Evolutionary conservation across 306 rosid genomes (phyloP).

Genomic region (Cucurbita pepo): DNA sequence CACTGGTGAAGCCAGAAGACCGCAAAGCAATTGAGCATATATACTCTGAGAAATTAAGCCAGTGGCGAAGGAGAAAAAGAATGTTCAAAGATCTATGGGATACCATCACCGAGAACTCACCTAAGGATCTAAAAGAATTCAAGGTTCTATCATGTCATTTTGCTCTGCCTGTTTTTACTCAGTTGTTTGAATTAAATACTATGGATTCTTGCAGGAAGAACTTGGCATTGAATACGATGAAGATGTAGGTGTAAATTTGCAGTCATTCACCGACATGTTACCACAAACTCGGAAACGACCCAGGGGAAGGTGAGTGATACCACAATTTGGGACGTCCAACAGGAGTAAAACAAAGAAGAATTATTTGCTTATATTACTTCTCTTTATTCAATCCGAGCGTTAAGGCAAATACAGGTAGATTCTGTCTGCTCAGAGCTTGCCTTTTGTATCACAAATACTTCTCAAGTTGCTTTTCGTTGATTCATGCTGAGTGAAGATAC

Average conservation of each 20-base stretch:
- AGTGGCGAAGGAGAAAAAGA: conserved; percentile 88
- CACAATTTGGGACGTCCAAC: conserved; percentile 5
- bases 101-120: conserved; percentile 74
- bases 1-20: conserved; percentile 81
- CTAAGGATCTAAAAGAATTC: conserved; percentile 71
- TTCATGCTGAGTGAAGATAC: background rate
- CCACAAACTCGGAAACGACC: conserved; percentile 44
- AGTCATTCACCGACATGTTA: conserved; percentile 44
- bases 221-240: conserved; percentile 75
- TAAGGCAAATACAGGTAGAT: background rate
- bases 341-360: background rate
- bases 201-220: conserved; percentile 51
- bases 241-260: conserved; percentile 61
- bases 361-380: background rate
- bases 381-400: background rate
- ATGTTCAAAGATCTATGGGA: conserved; percentile 91
- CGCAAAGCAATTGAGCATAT: conserved; percentile 42
- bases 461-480: background rate
- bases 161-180: background rate
- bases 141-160: conserved; percentile 28
- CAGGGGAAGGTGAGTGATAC: conserved; percentile 32
- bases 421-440: background rate
- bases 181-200: background rate
- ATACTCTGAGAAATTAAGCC: conserved; percentile 36
- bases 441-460: background rate